Conservation (phyloP, 75 land plant species). For the Pinus albicaulis region DNA sequence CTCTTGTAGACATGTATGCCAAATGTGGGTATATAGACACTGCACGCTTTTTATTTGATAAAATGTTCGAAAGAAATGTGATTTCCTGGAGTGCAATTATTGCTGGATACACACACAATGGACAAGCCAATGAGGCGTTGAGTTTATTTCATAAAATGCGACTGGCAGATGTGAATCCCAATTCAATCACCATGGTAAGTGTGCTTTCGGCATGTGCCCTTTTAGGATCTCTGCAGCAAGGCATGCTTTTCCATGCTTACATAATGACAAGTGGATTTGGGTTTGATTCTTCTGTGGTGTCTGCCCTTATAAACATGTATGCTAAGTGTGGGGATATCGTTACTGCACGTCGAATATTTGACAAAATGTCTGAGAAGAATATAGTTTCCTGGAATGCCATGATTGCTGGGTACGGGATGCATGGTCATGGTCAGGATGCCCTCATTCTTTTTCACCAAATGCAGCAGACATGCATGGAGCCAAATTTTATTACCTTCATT, state of each 20-base stretch:
- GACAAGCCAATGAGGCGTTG: constrained; percentile 17
- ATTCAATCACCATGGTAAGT: constrained; percentile 27
- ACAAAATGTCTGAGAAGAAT: constrained; percentile 17
- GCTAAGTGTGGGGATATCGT: constrained; percentile 47
- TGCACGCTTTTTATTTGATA: constrained; percentile 23
- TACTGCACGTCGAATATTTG: constrained; percentile 32
- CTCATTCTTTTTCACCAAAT: constrained; percentile 22
- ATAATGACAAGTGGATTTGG: constrained; percentile 10
- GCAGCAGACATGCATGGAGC: constrained; percentile 12
- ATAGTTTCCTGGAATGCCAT: constrained; percentile 44
- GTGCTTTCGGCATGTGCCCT: constrained; percentile 28
- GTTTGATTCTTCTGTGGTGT: constrained; percentile 14
- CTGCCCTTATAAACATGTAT: constrained; percentile 63
- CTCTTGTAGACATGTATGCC: constrained; percentile 40
- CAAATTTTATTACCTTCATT: constrained; percentile 33
- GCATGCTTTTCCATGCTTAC: constrained; percentile 17
- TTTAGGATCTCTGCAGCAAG: constrained; percentile 19
- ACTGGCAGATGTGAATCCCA: constrained; percentile 22
- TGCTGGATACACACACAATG: constrained; percentile 28
- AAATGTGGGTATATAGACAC: constrained; percentile 15
- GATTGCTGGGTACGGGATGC: constrained; percentile 32
- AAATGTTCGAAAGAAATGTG: constrained; percentile 12
- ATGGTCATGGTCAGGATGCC: constrained; percentile 28
- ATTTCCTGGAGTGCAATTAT: constrained; percentile 41
- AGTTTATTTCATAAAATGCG: constrained; percentile 14